These are phyloP conservation scores for Beauveria bassiana DNA, from an alignment of 2,329 filamentous ascomycete species.

Conservation along the genomic window DNA sequence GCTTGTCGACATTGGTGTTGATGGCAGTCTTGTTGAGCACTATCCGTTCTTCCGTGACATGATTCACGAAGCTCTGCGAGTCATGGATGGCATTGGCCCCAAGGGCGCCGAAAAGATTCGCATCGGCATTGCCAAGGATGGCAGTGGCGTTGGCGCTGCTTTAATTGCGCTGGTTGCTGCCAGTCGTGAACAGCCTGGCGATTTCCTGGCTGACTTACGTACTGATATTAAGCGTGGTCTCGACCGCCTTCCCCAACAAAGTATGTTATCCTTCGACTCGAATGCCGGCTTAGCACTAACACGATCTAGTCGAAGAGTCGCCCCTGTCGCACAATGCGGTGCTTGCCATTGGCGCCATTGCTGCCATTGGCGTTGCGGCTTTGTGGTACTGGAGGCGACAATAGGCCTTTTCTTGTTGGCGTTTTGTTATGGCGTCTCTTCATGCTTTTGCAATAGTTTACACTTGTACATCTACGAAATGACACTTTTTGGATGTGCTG, in stretches of 20 bases:
- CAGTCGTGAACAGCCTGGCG: conserved; percentile 47
- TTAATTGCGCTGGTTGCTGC: conserved; percentile 88
- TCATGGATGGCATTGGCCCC: conserved; percentile 68
- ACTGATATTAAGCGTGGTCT: conserved; percentile 30
- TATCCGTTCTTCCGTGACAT: conserved; percentile 89
- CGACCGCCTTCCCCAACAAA: conserved; percentile 22
- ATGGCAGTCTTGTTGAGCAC: conserved; percentile 90
- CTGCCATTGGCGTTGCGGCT: conserved; percentile 30
- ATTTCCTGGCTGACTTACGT: conserved; percentile 35
- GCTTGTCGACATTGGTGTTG: conserved; percentile 82
- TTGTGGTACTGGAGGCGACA: conserved; percentile 29
- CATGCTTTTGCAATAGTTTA: conserved; percentile 4
- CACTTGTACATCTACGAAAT: conserved; percentile 1
- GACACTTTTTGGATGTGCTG: not conserved
- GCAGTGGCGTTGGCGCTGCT: conserved; percentile 75
- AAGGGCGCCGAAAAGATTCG: conserved; percentile 77
- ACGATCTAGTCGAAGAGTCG: conserved; percentile 22
- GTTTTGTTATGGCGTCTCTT: conserved; percentile 7
- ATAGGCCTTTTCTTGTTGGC: conserved; percentile 1
- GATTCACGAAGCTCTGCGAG: conserved; percentile 73
- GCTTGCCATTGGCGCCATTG: conserved; percentile 27
- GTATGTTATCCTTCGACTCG: conserved; percentile 19
- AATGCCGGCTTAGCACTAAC: not conserved
- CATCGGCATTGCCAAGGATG: conserved; percentile 95
- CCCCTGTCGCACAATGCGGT: conserved; percentile 23